A percentile compares a stretch with the other conserved stretches of the same genome.
These are phyloP conservation scores for Wickerhamomyces kurtzmanii DNA, from an alignment of 805 yeast genomes.

Conservation along the genomic window DNA sequence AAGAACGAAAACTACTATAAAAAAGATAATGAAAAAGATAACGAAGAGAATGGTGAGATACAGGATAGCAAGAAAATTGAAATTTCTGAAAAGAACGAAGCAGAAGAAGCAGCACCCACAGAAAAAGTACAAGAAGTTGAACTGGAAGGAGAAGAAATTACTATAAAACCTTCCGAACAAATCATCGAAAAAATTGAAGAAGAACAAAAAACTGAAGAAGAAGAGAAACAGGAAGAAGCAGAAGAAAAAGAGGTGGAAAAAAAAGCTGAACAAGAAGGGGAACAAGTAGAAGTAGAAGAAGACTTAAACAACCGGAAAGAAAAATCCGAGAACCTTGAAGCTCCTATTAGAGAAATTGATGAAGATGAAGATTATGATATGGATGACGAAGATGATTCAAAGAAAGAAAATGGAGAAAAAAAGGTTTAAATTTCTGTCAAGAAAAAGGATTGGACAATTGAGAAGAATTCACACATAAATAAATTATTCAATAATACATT, in stretches of 20 bases:
- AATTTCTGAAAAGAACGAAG: slow-evolving; percentile 6
- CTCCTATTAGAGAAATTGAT: slow-evolving; percentile 26
- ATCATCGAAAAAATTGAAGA: slow-evolving; percentile 22
- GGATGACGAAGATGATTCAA: slow-evolving; percentile 21
- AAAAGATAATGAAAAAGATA: not conserved
- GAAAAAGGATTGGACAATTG: too few species aligned
- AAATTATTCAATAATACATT: too few species aligned
- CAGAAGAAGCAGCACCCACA: slow-evolving; percentile 2
- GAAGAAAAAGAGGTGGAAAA: slow-evolving; percentile 13
- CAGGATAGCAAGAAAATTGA: slow-evolving; percentile 5
- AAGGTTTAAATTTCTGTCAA: too few species aligned
- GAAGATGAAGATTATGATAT: slow-evolving; percentile 37
- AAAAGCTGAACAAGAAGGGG: slow-evolving; percentile 6
- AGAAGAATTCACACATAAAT: too few species aligned
- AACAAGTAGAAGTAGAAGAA: not conserved
- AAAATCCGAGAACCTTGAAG: slow-evolving; percentile 5
- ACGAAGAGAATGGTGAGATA: not conserved
- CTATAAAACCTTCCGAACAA: slow-evolving; percentile 16
- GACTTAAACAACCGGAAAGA: too few species aligned
- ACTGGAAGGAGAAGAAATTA: not conserved
- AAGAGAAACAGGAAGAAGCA: slow-evolving; percentile 22
- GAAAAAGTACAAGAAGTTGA: slow-evolving; percentile 2
- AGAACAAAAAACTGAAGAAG: slow-evolving; percentile 28
- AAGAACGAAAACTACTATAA: slow-evolving; percentile 2
- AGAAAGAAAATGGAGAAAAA: too few species aligned